Conservation (phyloP, 1,284 basidiomycete species). For the Rhodotorula sp. region DNA sequence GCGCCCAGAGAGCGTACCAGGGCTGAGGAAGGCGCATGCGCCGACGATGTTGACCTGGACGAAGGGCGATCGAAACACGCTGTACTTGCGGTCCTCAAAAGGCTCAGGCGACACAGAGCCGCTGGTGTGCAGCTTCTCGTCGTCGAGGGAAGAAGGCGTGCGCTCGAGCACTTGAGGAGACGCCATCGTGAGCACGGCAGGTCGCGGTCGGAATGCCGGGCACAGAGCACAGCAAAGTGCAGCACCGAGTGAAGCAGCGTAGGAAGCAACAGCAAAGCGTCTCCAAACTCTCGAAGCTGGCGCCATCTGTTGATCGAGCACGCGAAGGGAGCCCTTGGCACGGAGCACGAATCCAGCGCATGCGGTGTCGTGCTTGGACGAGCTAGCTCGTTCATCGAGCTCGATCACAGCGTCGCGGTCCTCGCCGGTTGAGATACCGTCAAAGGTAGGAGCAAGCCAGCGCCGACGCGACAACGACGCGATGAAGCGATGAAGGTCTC, state of each 20-base stretch:
- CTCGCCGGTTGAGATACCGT: no score
- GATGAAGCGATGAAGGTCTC: no score
- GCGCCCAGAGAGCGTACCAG: conserved; percentile 36
- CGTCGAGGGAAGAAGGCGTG: neutral
- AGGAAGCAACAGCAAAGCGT: no score
- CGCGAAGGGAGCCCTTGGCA: no score
- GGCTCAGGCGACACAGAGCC: neutral
- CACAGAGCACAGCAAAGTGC: neutral
- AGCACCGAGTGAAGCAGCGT: neutral
- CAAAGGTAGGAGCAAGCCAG: no score
- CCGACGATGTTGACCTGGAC: conserved; percentile 49
- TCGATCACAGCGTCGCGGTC: no score
- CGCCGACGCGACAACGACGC: no score
- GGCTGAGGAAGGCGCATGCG: conserved; percentile 49
- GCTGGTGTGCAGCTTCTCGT: neutral
- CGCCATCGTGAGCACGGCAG: neutral
- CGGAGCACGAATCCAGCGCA: no score
- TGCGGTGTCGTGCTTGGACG: no score
- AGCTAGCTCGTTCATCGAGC: no score
- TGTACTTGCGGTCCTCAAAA: neutral
- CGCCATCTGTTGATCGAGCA: no score
- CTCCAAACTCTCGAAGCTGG: no score
- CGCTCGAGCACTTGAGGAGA: neutral
- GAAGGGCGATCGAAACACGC: conserved; percentile 6
- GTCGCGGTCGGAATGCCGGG: neutral